phyloP scores from a whole-genome alignment of 192 early-diverging fungal species.

The Dimargaris cristalligena region DNA sequence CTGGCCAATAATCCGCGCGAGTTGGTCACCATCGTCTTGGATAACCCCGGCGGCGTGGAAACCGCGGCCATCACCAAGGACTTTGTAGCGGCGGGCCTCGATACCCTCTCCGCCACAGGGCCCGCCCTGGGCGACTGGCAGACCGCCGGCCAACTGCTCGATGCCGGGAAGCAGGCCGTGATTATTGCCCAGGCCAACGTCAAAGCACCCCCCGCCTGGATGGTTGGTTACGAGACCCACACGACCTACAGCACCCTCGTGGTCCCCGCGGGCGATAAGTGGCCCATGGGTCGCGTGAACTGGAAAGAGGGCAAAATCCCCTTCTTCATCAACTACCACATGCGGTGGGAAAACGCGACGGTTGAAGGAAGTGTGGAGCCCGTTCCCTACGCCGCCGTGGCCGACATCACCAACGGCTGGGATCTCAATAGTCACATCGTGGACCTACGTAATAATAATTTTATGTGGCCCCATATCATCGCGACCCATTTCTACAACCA shows the following conservation, averaged over 20 bases:
- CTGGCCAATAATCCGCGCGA: conserved; percentile 49
- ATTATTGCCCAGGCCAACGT: conserved; percentile 30
- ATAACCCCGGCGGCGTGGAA: conserved; percentile 37
- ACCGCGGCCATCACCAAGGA: conserved; percentile 28
- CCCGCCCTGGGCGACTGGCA: conserved; percentile 36
- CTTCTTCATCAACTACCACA: conserved; percentile 10
- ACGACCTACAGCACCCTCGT: neutral
- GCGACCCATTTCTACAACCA: neutral
- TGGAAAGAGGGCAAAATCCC: neutral
- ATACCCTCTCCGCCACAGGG: conserved; percentile 22
- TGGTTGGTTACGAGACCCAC: neutral
- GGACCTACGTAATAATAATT: neutral
- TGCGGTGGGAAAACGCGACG: conserved; percentile 7
- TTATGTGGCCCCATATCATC: conserved; percentile 5
- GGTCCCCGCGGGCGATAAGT: neutral
- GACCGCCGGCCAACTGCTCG: conserved; percentile 45
- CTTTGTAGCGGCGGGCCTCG: conserved; percentile 33
- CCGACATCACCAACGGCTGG: neutral
- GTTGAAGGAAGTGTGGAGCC: neutral
- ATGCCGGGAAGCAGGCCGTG: conserved; percentile 42
- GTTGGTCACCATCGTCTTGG: conserved; percentile 59
- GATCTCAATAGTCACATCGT: conserved; percentile 1
- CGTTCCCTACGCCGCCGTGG: conserved; percentile 1
- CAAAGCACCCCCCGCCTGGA: neutral
- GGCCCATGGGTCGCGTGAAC: conserved; percentile 1